phyloP scores from a whole-genome alignment of 139 green algal genomes.

The Pleodorina starrii region DNA sequence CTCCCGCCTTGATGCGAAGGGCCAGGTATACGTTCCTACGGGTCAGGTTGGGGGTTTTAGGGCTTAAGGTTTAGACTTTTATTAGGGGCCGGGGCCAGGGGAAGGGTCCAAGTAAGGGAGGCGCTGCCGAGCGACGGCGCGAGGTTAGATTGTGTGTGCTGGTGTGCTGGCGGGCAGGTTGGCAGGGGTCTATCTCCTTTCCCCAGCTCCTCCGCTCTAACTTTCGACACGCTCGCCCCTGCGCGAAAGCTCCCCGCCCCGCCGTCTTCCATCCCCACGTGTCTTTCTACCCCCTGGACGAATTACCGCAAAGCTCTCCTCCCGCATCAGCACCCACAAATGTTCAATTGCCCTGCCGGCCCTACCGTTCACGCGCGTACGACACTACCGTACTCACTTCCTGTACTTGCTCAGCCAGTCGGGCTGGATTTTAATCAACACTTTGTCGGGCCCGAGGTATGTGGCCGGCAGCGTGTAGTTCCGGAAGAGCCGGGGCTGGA shows the following conservation, averaged over 20 bases:
- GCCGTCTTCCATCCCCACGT: too few relatives aligned
- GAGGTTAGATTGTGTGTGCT: not conserved
- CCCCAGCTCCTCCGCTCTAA: too few relatives aligned
- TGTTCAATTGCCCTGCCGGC: not conserved
- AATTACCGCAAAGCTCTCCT: not conserved
- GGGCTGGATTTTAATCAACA: conserved; percentile 11
- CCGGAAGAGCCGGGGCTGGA: not conserved
- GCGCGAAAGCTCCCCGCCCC: too few relatives aligned
- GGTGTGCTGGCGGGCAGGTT: not conserved
- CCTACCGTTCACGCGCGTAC: not conserved
- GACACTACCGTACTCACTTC: not conserved
- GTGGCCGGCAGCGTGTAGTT: conserved; percentile 8
- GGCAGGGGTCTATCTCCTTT: not conserved
- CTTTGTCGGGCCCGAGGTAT: not conserved
- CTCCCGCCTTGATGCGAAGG: not conserved
- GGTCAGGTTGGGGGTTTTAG: not conserved
- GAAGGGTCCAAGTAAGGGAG: not conserved
- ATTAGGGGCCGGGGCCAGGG: not conserved
- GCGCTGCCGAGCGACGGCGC: not conserved
- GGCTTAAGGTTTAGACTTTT: not conserved
- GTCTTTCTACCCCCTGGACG: too few relatives aligned
- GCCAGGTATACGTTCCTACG: conserved; percentile 37
- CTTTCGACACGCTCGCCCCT: too few relatives aligned
- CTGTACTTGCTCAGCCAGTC: not conserved
- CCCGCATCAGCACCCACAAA: not conserved